Base-by-base conservation (phyloP, 169 alveolate genomes). In the Plasmodium adleri region DNA sequence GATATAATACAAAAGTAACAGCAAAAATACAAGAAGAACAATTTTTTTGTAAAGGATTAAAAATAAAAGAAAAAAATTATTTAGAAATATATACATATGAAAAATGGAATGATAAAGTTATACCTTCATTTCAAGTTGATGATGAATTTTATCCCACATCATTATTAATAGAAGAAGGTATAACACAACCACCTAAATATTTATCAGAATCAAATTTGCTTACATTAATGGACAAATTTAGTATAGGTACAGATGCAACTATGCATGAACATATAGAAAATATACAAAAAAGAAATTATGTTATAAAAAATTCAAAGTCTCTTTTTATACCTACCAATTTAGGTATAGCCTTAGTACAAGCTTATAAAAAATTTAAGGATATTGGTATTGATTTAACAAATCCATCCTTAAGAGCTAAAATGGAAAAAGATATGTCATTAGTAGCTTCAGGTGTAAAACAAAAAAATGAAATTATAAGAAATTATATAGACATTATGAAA, bases 181-280 rank as follows among this genome's bases (percentile, higher is more conserved):
- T 83, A 49, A 83, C 91, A 39, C 86, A 83, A 47, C 98, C 99
- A 7, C 99, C 99, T 0, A 98, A 97, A 15, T 95, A 96, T 89
- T 92, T 99, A 43, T 97, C 99, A 10, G 99, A 99, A 78, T 95
- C 99, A 22, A 99, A 99, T 74, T 92, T 99, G 43, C 96, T 99
- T 2, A 94, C 97, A 39, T 92, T 96, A 54, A 98, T 99, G 99
- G 99, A 98, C 92, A 95, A 96, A 73, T 92, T 98, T 92, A 99
- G 99, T 39, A 99, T 99, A n/a, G 99, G 99, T 45, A 99, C 99
- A 0, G 99, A 99, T 95, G 99, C 99, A 45, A 98, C 99, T 26
- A 99, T 99, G 99, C 98, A 99, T 22, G 97, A 98, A 12, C 99
- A 99, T 90, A 98, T 98, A 70, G 98, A 98, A 93, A 98, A 98